Percentiles rank a stretch among this genome's conserved stretches.
phyloP scores from a whole-genome alignment of 192 early-diverging fungal species.

The Powellomyces hirtus region DNA sequence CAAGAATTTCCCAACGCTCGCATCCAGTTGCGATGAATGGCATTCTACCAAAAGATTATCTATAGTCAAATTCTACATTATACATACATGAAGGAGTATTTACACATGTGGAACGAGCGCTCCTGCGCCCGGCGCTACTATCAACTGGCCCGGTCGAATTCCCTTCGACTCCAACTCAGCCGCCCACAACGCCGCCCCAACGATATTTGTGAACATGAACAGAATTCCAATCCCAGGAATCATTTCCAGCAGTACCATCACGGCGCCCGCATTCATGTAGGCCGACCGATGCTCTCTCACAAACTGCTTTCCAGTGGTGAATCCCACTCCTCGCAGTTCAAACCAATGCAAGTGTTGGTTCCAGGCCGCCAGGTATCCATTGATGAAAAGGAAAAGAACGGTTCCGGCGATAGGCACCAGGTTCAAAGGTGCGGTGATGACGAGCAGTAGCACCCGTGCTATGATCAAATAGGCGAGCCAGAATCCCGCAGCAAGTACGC shows the following conservation, averaged over 20 bases:
- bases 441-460: slow-evolving; percentile 45
- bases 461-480: slow-evolving; percentile 11
- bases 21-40: too few relatives aligned
- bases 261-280: slow-evolving; percentile 26
- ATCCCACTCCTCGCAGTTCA: slow-evolving; percentile 17
- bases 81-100: too few relatives aligned
- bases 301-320: slow-evolving; percentile 1
- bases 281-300: slow-evolving; percentile 10
- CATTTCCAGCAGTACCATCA: slow-evolving; percentile 59
- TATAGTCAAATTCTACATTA: too few relatives aligned
- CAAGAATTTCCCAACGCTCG: too few relatives aligned
- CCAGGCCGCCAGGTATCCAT: slow-evolving; percentile 28
- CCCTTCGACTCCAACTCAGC: slow-evolving; percentile 57
- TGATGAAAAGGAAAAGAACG: slow-evolving; percentile 30
- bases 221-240: slow-evolving; percentile 57
- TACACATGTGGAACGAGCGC: too few relatives aligned
- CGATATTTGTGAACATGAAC: slow-evolving; percentile 70
- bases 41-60: too few relatives aligned
- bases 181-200: slow-evolving; percentile 64
- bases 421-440: slow-evolving; percentile 60
- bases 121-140: too few relatives aligned
- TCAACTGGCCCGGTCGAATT: slow-evolving; percentile 10
- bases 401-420: slow-evolving; percentile 58
- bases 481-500: slow-evolving; percentile 6
- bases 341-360: slow-evolving; percentile 26